Base-by-base conservation (phyloP, 306 rosid species). In the Ochetophila trinervis region DNA sequence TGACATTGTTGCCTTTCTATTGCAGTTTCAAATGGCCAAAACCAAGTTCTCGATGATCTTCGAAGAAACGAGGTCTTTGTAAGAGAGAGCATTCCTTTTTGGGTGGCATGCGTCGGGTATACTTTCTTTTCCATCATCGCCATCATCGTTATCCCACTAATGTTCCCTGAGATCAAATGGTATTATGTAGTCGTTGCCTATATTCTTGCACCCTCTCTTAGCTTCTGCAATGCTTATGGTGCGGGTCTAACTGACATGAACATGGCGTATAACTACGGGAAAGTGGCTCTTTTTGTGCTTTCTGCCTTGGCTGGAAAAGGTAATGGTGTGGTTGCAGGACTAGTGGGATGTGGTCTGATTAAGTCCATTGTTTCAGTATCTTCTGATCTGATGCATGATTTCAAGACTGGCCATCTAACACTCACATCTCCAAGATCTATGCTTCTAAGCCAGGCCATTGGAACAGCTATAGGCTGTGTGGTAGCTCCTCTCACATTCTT, bases 191-290 rank as follows among this genome's bases (percentile, higher is more conserved):
- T 85, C 13, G 79, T 86, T 4, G 96, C 99, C 54, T 94, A 94
- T 67, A 36, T 82, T 36, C 76, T 88, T 9, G 99, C 97, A 0
- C 99, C 99, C 2, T 83, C 96, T 53, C 96, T 94, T 2, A 81
- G 99, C 80, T 94, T 94, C 86, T 94, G 99, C 85, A 94, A 94
- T 66, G 99, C 99, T 35, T 94, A 94, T 19, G 99, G 99, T 0
- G 97, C 99, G 2, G 99, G 99, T 55, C 62, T 94, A 65, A 94
- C 99, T 0, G 99, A 94, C 85, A 88, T 90, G 87, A 94, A 90
- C 78, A 94, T 94, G 99, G 96, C 99, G 19, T 88, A 86, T 66
- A 94, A 94, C 85, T 94, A 94, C 2, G 99, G 99, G 5, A 94
- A 94, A 75, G 99, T 90, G 60, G 99, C 99, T 53, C 96, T 94